Evolutionary conservation across 1,284 basidiomycete species (phyloP).

Genomic region (Anthracocystis setariae): DNA sequence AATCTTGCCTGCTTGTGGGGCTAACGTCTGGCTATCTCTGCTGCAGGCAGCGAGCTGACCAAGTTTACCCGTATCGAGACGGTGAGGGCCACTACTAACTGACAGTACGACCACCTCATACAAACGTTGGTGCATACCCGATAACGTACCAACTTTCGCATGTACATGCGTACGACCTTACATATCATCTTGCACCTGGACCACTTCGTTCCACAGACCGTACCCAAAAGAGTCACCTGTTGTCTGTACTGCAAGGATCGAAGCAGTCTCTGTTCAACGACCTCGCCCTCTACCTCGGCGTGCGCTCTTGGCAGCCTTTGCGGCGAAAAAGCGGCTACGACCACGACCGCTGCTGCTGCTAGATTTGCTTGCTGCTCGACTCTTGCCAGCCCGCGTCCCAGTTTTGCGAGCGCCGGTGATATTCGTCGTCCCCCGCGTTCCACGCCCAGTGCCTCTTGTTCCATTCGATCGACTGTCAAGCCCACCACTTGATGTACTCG

Average conservation of each 20-base stretch:
- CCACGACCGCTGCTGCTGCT: slow-evolving; percentile 9
- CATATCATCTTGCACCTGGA: too few species aligned
- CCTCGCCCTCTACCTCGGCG: slow-evolving; percentile 10
- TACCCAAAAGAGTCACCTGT: too few species aligned
- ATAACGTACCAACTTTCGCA: too few species aligned
- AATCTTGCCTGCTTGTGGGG: not conserved
- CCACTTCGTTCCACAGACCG: too few species aligned
- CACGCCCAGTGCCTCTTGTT: slow-evolving; percentile 8
- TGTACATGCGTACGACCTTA: too few species aligned
- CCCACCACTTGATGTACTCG: slow-evolving; percentile 1
- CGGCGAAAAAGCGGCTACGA: slow-evolving; percentile 17
- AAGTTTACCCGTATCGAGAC: too few species aligned
- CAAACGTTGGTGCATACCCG: too few species aligned
- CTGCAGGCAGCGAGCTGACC: not conserved
- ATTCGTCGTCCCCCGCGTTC: slow-evolving; percentile 1
- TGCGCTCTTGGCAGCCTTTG: not conserved
- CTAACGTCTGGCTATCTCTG: too few species aligned
- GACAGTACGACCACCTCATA: too few species aligned
- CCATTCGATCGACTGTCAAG: not conserved
- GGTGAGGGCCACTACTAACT: too few species aligned
- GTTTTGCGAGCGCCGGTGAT: slow-evolving; percentile 6
- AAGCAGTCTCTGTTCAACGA: slow-evolving; percentile 3
- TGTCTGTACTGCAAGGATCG: too few species aligned
- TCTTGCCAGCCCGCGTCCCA: slow-evolving; percentile 3
- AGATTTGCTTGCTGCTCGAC: not conserved